These are phyloP conservation scores for Penicillium hesseltinei DNA, from an alignment of 2,329 filamentous ascomycete species.

Conservation along the genomic window DNA sequence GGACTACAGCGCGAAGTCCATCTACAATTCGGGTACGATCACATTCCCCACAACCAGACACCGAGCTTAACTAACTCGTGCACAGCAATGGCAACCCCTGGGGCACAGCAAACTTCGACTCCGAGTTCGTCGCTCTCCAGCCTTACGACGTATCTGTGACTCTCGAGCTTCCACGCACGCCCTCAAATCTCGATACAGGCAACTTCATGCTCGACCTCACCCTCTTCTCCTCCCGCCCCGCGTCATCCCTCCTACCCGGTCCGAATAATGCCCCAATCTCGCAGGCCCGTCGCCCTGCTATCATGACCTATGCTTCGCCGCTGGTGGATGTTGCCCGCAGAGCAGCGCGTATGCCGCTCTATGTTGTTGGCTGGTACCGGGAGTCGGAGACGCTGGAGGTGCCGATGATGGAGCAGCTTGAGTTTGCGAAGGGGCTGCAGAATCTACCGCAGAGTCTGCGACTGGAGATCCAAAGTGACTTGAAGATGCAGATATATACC, in stretches of 20 bases:
- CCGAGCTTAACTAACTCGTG: neutral
- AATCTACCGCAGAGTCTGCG: slow-evolving; percentile 55
- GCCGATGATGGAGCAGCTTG: slow-evolving; percentile 69
- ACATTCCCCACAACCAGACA: neutral
- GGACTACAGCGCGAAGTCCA: slow-evolving; percentile 62
- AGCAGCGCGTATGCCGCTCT: slow-evolving; percentile 64
- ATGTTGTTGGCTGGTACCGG: slow-evolving; percentile 63
- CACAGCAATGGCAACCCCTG: slow-evolving; percentile 49
- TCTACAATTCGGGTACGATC: slow-evolving; percentile 61
- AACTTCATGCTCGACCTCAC: slow-evolving; percentile 93
- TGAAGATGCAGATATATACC: slow-evolving; percentile 73
- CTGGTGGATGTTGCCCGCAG: slow-evolving; percentile 63
- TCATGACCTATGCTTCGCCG: slow-evolving; percentile 75
- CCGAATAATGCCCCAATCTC: slow-evolving; percentile 52
- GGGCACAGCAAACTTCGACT: slow-evolving; percentile 51
- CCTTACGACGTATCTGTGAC: slow-evolving; percentile 79
- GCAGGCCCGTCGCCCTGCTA: slow-evolving; percentile 68
- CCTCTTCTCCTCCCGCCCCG: slow-evolving; percentile 56
- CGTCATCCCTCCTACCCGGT: slow-evolving; percentile 30
- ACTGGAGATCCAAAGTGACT: slow-evolving; percentile 69
- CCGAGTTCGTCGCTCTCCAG: slow-evolving; percentile 66
- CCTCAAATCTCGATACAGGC: slow-evolving; percentile 69
- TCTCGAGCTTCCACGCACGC: slow-evolving; percentile 74
- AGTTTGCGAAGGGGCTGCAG: slow-evolving; percentile 58
- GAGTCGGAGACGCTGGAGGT: slow-evolving; percentile 66